Evolutionary conservation across 2,329 filamentous ascomycete species (phyloP).

Genomic region (Apiospora malaysiana): DNA sequence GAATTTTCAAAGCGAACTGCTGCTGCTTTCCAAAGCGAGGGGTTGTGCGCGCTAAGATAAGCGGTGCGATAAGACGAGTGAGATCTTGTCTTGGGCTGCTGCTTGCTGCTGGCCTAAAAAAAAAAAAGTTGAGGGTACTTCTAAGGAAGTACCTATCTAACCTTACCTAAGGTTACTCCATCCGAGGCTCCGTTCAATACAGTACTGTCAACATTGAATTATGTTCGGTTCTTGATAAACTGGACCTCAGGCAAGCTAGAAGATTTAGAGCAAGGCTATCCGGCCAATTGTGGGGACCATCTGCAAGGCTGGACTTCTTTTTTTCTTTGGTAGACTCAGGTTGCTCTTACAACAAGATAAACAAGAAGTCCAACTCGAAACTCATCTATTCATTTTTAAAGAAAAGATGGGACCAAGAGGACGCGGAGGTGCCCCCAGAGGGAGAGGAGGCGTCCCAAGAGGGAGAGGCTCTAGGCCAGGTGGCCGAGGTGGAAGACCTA

Average conservation of each 20-base stretch:
- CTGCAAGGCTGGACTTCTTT: conserved; percentile 13
- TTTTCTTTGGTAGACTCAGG: conserved; percentile 3
- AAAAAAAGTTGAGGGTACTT: conserved; percentile 12
- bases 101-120: background rate
- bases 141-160: background rate
- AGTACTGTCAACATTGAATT: background rate
- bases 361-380: background rate
- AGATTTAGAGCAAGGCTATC: background rate
- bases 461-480: conserved; percentile 18
- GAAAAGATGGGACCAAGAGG: conserved; percentile 22
- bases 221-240: background rate
- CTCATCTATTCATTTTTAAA: background rate
- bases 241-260: background rate
- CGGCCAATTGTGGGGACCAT: background rate
- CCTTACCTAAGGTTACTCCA: too few relatives aligned
- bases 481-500: conserved; percentile 34
- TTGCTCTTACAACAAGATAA: background rate
- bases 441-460: background rate
- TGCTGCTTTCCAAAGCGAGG: conserved; percentile 44
- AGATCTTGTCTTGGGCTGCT: too few relatives aligned
- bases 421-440: background rate
- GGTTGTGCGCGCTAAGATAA: conserved; percentile 65
- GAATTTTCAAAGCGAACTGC: conserved; percentile 50
- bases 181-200: too few relatives aligned
- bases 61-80: conserved; percentile 24